phyloP scores from a whole-genome alignment of 805 yeast genomes.

The Metschnikowia kofuensis region DNA sequence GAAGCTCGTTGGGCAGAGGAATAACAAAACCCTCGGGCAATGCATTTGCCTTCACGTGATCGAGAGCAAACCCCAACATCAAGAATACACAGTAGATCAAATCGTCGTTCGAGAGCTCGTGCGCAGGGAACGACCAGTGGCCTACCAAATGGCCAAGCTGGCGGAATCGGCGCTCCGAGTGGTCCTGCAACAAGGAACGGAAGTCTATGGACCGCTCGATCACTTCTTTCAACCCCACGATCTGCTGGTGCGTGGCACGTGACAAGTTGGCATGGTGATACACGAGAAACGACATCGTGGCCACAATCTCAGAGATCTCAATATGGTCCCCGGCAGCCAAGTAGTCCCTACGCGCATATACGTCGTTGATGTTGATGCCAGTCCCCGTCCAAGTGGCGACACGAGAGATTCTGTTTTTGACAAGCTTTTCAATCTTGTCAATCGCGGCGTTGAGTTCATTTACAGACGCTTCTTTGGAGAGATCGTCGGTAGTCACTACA shows the following conservation, averaged over 20 bases:
- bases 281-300: constrained; percentile 37
- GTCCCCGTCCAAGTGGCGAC: constrained; percentile 46
- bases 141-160: constrained; percentile 43
- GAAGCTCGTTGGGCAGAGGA: constrained; percentile 41
- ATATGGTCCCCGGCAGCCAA: constrained; percentile 5
- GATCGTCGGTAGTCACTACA: constrained; percentile 16
- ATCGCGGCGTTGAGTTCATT: constrained; percentile 21
- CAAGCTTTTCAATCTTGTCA: constrained; percentile 21
- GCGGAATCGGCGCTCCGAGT: constrained; percentile 23
- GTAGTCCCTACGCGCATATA: constrained; percentile 5
- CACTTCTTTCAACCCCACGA: constrained; percentile 24
- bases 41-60: constrained; percentile 18
- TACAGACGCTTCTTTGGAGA: constrained; percentile 10
- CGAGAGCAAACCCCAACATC: constrained; percentile 48
- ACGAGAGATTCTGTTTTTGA: constrained; percentile 33
- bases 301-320: constrained; percentile 23
- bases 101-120: constrained; percentile 61
- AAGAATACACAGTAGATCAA: constrained; percentile 56
- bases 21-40: constrained; percentile 11
- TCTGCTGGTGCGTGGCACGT: constrained; percentile 18
- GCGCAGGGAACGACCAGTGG: constrained; percentile 72
- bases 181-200: constrained; percentile 23
- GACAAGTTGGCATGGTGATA: constrained; percentile 26
- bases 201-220: constrained; percentile 32
- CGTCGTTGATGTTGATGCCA: constrained; percentile 19